phyloP scores from a whole-genome alignment of 257 asterid genomes.

The Salvia miltiorrhiza region DNA sequence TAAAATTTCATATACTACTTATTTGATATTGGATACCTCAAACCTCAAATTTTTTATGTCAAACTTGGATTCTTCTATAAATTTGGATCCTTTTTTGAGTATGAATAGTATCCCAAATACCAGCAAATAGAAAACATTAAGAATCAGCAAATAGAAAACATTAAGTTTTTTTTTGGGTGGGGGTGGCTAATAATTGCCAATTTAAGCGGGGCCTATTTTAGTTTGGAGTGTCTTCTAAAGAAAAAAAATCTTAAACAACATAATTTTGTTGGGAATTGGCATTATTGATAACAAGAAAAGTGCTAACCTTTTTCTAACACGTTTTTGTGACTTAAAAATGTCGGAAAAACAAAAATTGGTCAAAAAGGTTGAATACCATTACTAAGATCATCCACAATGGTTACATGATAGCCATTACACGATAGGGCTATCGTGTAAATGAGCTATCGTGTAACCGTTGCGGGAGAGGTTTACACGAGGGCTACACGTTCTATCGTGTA shows the following conservation, averaged over 20 bases:
- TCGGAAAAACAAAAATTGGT: neutral
- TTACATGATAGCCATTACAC: too few relatives aligned
- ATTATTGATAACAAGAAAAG: neutral
- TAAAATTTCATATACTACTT: too few relatives aligned
- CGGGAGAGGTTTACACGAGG: too few relatives aligned
- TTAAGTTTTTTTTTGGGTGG: too few relatives aligned
- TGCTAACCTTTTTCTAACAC: neutral
- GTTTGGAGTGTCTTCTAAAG: constrained; percentile 1
- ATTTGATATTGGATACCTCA: too few relatives aligned
- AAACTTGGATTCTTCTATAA: too few relatives aligned
- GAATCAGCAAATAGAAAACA: too few relatives aligned
- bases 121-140: neutral
- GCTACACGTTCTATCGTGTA: too few relatives aligned
- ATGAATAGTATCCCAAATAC: neutral
- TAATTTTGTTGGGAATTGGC: constrained; percentile 2
- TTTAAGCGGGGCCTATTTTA: constrained; percentile 6
- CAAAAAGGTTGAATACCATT: neutral
- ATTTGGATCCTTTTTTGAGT: too few relatives aligned
- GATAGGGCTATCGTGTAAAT: too few relatives aligned
- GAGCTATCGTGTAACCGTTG: too few relatives aligned
- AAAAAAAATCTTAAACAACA: neutral
- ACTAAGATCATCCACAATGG: neutral
- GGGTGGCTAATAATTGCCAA: neutral
- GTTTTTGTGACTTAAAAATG: neutral
- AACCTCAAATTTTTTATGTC: too few relatives aligned